Evolutionary conservation across 2,329 filamentous ascomycete genomes (phyloP).

Genomic region (Alternaria consortialis): DNA sequence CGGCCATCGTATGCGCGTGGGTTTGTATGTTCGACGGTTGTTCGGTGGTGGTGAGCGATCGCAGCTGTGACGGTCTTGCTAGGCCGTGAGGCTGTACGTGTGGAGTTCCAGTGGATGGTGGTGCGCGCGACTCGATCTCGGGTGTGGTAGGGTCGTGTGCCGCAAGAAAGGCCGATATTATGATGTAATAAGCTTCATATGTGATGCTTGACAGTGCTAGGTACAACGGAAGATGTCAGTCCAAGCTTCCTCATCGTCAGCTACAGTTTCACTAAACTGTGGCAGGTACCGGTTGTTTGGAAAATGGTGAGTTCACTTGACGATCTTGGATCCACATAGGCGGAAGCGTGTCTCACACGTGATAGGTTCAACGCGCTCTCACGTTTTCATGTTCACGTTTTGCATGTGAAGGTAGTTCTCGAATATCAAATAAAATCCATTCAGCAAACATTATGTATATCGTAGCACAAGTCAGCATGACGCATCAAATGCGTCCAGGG

Average conservation of each 20-base stretch:
- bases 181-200: slow-evolving; percentile 17
- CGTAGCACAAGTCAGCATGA: slow-evolving; percentile 40
- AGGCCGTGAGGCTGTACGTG: background rate
- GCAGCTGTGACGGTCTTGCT: background rate
- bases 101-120: background rate
- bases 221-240: background rate
- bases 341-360: slow-evolving; percentile 27
- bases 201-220: background rate
- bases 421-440: slow-evolving; percentile 13
- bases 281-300: slow-evolving; percentile 3
- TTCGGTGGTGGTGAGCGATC: background rate
- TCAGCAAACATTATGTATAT: slow-evolving; percentile 48
- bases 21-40: background rate
- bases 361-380: slow-evolving; percentile 29
- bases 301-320: slow-evolving; percentile 17
- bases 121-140: background rate
- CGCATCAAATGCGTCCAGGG: slow-evolving; percentile 37
- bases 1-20: slow-evolving; percentile 64
- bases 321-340: slow-evolving; percentile 12
- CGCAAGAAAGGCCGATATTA: slow-evolving; percentile 6
- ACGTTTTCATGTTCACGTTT: slow-evolving; percentile 18
- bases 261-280: slow-evolving; percentile 3
- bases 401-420: slow-evolving; percentile 19
- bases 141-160: slow-evolving; percentile 3
- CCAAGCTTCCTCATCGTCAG: slow-evolving; percentile 9